These are phyloP conservation scores for Adansonia gregorii DNA, from an alignment of 441 rosid species.

Conservation along the genomic window DNA sequence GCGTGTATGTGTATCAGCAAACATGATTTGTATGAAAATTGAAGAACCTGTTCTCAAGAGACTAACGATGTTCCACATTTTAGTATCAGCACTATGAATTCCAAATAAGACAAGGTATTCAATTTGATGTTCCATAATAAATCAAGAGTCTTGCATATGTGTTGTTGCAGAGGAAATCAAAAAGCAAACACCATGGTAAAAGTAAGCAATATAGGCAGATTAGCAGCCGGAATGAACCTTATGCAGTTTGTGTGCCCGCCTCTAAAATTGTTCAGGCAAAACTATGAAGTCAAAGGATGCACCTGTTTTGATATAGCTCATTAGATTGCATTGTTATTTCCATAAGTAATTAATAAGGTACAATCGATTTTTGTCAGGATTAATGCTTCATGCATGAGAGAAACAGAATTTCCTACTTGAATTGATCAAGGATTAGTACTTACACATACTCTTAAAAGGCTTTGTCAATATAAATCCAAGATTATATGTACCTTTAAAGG, in stretches of 20 bases:
- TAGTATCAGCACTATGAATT: neutral
- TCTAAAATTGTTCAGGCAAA: neutral
- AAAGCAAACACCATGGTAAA: neutral
- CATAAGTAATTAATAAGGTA: no score
- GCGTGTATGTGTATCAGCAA: no score
- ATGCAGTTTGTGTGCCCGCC: neutral
- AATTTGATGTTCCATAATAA: neutral
- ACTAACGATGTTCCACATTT: neutral
- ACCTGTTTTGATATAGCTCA: neutral
- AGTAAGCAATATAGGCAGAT: neutral
- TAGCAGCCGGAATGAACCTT: neutral
- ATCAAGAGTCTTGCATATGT: neutral
- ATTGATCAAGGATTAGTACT: neutral
- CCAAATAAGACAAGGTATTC: neutral
- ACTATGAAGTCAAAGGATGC: neutral
- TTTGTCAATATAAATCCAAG: neutral
- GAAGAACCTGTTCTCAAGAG: no score
- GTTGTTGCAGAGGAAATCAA: neutral
- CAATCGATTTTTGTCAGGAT: neutral
- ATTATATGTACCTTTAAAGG: conserved; percentile 69
- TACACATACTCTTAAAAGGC: neutral
- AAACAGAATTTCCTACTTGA: neutral
- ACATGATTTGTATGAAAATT: no score
- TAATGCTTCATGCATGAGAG: neutral
- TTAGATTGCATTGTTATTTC: neutral